Base-by-base conservation (phyloP, 352 stramenopile species). In the Pythium sp. region DNA sequence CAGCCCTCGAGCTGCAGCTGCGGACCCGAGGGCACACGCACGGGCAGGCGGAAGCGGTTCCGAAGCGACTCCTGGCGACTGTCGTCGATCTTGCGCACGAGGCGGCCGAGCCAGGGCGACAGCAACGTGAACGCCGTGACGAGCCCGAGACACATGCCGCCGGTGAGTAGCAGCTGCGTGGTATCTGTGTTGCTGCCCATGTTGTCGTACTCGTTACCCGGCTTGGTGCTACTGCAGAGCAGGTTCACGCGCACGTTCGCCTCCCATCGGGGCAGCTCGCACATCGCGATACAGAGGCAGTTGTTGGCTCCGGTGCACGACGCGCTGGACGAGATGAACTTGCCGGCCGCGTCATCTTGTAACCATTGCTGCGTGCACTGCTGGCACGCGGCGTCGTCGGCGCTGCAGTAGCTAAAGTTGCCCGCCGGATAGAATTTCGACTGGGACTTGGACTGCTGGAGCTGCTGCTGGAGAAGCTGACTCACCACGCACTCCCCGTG, bases 401-500 rank as follows among this genome's bases (percentile, higher is more conserved):
- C n/a, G 12, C 36, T 28, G 36, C 65, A 70, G 46, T 70, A 70
- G 22, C 28, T 32, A 2, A 38, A 47, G 57, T 61, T 70, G 38
- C 24, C 22, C 1, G 43, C 26, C 4, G 36, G 5, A n/a, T 53
- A 58, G 30, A 49, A 34, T 20, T 26, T 64, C 22, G 55, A 47
- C 38, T 60, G 38, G 5, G 62, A 53, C 58, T 26, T 41, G 54
- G 59, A 46, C 6, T 64, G 34, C 7, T 20, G 22, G 30, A 53
- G 63, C 6, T 62, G 63, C 54, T 41, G 36, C 15, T 38, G 36
- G 11, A 58, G 36, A 36, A 57, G 58, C 57, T 60, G 57, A 70
- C 58, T 82, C 58, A 86, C 76, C 54, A 59, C 41, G 26, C 78
- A 86, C 28, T 61, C 72, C 55, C 78, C 76, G 43, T 56, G 54